A percentile compares a stretch with the other conserved stretches of the same genome.
Evolutionary conservation across 2,329 filamentous ascomycete genomes (phyloP).

Genomic region (Fusarium fujikuroi): DNA sequence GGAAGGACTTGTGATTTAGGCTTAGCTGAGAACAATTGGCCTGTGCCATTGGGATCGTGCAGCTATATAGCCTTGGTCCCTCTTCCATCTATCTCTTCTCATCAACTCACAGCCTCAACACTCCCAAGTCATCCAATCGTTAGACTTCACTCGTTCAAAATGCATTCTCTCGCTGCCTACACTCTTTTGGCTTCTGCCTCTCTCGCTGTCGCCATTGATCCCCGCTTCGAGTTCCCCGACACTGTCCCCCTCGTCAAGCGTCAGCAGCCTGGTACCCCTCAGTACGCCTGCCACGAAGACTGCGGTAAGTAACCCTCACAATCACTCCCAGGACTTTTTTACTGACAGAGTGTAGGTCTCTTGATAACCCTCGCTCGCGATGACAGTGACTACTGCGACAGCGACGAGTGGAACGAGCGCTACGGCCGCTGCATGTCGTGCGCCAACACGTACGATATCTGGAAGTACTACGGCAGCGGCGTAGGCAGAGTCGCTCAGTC

Average conservation of each 20-base stretch:
- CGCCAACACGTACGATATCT: conserved; percentile 56
- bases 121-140: neutral
- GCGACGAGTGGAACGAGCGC: conserved; percentile 52
- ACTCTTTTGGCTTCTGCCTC: conserved; percentile 37
- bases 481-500: conserved; percentile 48
- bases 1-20: neutral
- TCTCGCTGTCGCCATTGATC: conserved; percentile 20
- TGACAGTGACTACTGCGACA: conserved; percentile 50
- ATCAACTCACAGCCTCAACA: neutral
- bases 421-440: conserved; percentile 57
- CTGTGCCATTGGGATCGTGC: neutral
- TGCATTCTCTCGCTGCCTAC: conserved; percentile 31
- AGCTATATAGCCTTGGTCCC: conserved; percentile 13
- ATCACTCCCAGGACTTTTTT: accelerated
- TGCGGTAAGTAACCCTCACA: conserved; percentile 53
- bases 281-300: conserved; percentile 58
- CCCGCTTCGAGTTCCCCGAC: conserved; percentile 49
- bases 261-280: conserved; percentile 57
- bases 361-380: conserved; percentile 50
- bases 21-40: neutral
- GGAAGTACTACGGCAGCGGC: conserved; percentile 55
- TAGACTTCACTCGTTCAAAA: conserved; percentile 12
- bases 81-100: neutral
- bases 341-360: conserved; percentile 5
- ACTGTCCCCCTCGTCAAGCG: conserved; percentile 49